Base-by-base conservation (phyloP, 805 yeast species). In the Sugiyamaella qingdaonensis region DNA sequence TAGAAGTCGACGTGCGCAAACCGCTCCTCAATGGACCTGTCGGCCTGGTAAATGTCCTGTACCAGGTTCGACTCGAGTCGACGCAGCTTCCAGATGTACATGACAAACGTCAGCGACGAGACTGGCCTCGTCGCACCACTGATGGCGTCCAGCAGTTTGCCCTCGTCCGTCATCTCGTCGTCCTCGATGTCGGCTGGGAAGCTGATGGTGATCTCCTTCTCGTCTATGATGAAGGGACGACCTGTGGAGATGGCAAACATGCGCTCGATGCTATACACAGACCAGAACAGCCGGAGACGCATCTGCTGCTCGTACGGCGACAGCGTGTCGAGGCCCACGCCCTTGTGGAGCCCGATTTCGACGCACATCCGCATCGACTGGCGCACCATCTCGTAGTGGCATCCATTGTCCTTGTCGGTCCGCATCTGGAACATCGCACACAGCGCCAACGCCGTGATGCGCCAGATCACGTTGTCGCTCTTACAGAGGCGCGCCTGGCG, bases 181-280 rank as follows among this genome's bases (percentile, higher is more conserved):
- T 56, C 58, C 11, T 61, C 62, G 24, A 58, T 14, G 45, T 59
- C 62, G 3, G 48, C 53, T 10, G 64, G 62, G 34, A 56, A 52
- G n/a, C 35, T 36, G 10, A 63, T 42, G 9, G 53, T 51, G 44
- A 81, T 76, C 42, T 75, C 73, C 2, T 72, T 59, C 63, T 83
- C 88, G 19, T 71, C 67, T n/a, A 84, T 62, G 1, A 77, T 69
- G 59, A 78, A 81, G 1, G 80, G 80, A 61, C 78, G 79, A 3
- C 85, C 83, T 10, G 83, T 82, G 8, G 85, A 80, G 36, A 81
- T 77, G 36, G 83, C 77, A 47, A 81, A 79, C 68, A 82, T 75
- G 62, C 85, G 75, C 61, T 83, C 88, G 44, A 81, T 62, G n/a
- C 80, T 61, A 63, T 82, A 83, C 7, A 78, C 77, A 62, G 84